A percentile compares a stretch with the other conserved stretches of the same genome.
These are phyloP conservation scores for Pseudogymnoascus sp. DNA, from an alignment of 2,329 filamentous ascomycete species.

Conservation along the genomic window DNA sequence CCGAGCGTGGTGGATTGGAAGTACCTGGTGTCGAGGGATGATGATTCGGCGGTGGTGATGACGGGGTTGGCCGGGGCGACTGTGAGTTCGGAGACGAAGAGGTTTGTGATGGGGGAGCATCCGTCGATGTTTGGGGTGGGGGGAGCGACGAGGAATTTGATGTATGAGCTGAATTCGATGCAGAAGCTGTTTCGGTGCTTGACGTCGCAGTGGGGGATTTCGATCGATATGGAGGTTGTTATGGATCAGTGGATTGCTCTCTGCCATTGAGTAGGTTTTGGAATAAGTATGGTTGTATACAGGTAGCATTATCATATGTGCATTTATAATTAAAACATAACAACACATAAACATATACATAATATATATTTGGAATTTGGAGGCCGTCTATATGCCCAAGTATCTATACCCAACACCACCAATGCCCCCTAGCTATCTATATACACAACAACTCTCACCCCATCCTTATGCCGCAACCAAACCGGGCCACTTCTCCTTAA, in stretches of 20 bases:
- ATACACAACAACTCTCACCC: not conserved
- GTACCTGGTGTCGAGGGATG: conserved; percentile 27
- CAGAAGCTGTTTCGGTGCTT: conserved; percentile 38
- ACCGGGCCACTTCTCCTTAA: conserved; percentile 32
- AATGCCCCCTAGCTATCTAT: not conserved
- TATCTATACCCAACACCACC: not conserved
- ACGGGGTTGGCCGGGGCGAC: conserved; percentile 19
- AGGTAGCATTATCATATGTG: not conserved
- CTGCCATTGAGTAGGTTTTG: conserved; percentile 29
- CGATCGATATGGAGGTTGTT: conserved; percentile 37
- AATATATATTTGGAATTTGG: not conserved
- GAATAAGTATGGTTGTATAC: not conserved
- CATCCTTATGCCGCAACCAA: not conserved
- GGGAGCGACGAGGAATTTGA: conserved; percentile 30
- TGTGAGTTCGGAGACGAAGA: conserved; percentile 30
- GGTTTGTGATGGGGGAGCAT: conserved; percentile 29
- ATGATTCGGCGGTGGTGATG: conserved; percentile 18
- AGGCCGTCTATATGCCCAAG: not conserved
- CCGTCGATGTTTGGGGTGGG: conserved; percentile 18
- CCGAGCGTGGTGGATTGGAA: conserved; percentile 35
- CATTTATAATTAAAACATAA: too few relatives aligned
- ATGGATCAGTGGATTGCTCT: conserved; percentile 36
- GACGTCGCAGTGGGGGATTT: conserved; percentile 37
- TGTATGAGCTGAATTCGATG: conserved; percentile 40
- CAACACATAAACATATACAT: not conserved